Evolutionary conservation across 148 eudicot genomes (phyloP).

Genomic region (Suaeda aralocaspica): DNA sequence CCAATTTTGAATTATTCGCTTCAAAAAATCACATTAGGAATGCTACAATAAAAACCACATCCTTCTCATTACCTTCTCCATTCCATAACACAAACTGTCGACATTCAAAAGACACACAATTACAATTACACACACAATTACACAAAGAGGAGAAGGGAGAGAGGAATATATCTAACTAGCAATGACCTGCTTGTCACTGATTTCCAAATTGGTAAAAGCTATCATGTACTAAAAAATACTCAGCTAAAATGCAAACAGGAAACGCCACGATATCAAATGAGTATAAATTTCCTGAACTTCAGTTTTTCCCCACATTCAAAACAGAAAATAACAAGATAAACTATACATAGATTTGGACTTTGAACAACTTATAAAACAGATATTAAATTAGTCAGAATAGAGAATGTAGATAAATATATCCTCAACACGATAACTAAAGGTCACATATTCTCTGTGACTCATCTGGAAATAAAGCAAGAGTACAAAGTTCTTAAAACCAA

Average conservation of each 20-base stretch:
- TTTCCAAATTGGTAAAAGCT: neutral
- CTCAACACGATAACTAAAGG: neutral
- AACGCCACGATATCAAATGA: neutral
- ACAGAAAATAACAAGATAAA: neutral
- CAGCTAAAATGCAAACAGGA: neutral
- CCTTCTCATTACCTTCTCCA: no score
- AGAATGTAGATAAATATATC: neutral
- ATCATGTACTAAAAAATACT: neutral
- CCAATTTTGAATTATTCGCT: no score
- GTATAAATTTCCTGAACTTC: neutral
- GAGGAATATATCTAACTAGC: neutral
- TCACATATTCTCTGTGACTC: neutral
- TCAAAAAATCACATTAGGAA: no score
- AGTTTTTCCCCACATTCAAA: neutral
- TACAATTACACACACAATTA: no score
- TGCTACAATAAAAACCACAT: no score
- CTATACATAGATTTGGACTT: neutral
- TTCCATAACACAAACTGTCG: no score
- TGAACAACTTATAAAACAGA: neutral
- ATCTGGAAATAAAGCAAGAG: neutral
- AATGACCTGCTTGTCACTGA: neutral
- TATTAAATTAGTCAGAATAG: neutral
- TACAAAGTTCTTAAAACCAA: neutral
- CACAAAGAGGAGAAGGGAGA: neutral
- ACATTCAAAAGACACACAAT: no score